These are phyloP conservation scores for Casaregolazyma lundiana DNA, from an alignment of 1,139 yeast genomes.

Conservation along the genomic window DNA sequence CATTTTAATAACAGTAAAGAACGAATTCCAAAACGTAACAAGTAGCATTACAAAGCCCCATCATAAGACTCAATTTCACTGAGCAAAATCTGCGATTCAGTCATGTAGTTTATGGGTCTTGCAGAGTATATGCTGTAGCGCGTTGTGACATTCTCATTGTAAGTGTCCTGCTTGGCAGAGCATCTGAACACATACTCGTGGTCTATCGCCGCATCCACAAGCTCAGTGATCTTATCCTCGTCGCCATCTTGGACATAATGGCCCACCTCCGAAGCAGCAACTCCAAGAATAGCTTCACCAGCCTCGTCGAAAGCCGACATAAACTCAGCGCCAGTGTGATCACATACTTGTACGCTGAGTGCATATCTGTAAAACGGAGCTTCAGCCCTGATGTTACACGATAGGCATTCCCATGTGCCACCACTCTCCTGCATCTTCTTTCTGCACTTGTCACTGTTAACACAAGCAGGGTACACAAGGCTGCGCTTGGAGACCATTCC, in stretches of 20 bases:
- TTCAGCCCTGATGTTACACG: constrained; percentile 66
- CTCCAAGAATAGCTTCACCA: constrained; percentile 64
- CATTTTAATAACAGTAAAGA: background rate
- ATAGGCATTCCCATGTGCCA: constrained; percentile 90
- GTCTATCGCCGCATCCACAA: constrained; percentile 54
- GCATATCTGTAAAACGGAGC: constrained; percentile 78
- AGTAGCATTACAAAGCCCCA: background rate
- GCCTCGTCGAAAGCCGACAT: constrained; percentile 81
- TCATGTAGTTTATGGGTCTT: constrained; percentile 51
- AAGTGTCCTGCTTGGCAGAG: constrained; percentile 78
- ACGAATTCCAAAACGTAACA: background rate
- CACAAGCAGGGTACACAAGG: constrained; percentile 89
- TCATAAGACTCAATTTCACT: constrained; percentile 36
- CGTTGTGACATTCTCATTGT: constrained; percentile 62
- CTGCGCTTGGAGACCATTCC: constrained; percentile 67
- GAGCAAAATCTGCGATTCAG: constrained; percentile 59
- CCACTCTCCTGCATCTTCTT: constrained; percentile 76
- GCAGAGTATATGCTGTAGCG: constrained; percentile 65
- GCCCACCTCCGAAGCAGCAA: constrained; percentile 63
- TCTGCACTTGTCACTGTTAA: constrained; percentile 58
- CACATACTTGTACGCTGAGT: constrained; percentile 65
- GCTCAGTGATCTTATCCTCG: constrained; percentile 42
- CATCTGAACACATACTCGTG: constrained; percentile 69
- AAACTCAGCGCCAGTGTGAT: constrained; percentile 82
- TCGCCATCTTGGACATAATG: constrained; percentile 46